A percentile compares a stretch with the other conserved stretches of the same genome.
Conservation (phyloP, 352 stramenopile genomes). For the Thraustotheca clavata region DNA sequence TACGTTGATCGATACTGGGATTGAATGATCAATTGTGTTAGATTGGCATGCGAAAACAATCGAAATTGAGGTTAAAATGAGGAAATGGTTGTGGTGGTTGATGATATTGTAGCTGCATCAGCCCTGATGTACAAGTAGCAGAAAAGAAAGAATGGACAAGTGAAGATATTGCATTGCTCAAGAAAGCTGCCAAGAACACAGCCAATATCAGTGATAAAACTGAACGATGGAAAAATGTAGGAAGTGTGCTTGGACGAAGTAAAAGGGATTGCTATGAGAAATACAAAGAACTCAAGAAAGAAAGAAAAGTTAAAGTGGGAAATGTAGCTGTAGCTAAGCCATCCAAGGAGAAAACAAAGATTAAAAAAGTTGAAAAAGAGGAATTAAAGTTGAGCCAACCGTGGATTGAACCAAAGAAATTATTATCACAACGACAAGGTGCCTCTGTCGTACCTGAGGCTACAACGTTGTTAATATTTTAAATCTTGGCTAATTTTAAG, state of each 20-base stretch:
- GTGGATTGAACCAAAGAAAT: too few species aligned
- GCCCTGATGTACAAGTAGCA: not conserved
- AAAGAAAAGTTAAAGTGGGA: constrained; percentile 30
- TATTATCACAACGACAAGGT: too few species aligned
- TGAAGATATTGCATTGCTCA: constrained; percentile 44
- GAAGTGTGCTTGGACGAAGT: constrained; percentile 34
- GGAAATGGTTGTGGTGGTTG: not conserved
- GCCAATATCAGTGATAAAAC: constrained; percentile 53
- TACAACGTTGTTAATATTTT: too few species aligned
- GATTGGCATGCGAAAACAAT: constrained; percentile 16
- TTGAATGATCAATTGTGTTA: not conserved
- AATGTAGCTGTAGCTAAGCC: not conserved
- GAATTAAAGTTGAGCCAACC: too few species aligned
- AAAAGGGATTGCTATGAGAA: constrained; percentile 81
- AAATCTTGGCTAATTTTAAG: too few species aligned
- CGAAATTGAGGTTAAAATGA: constrained; percentile 12
- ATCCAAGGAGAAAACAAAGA: not conserved
- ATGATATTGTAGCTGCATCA: not conserved
- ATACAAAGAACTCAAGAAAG: constrained; percentile 75
- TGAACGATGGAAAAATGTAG: constrained; percentile 58
- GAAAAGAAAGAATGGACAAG: constrained; percentile 34
- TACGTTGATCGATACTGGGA: constrained; percentile 14
- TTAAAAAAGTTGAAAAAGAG: not conserved
- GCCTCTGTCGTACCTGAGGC: constrained; percentile 17
- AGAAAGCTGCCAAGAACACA: constrained; percentile 69